These are phyloP conservation scores for Globisporangium sylvaticum DNA, from an alignment of 352 stramenopile species.

Conservation along the genomic window DNA sequence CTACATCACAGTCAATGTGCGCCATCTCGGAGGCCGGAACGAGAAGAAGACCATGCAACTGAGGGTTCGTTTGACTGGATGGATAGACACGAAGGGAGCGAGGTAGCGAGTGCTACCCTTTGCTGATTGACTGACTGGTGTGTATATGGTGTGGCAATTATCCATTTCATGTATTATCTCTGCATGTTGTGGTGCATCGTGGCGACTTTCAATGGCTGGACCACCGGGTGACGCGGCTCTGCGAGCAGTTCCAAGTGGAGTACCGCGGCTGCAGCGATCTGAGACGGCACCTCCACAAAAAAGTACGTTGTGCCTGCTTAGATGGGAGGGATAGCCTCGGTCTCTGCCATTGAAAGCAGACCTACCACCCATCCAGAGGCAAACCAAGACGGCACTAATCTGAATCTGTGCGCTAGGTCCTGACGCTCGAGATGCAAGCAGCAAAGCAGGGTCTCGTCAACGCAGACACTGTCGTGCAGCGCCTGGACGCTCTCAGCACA, in stretches of 20 bases:
- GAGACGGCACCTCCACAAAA: background rate
- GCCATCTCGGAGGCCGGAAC: background rate
- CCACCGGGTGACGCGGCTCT: background rate
- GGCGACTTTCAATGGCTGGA: background rate
- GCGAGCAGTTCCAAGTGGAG: background rate
- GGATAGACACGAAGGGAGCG: background rate
- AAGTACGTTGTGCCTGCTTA: background rate
- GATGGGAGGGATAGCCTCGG: background rate
- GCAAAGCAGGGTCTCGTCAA: background rate
- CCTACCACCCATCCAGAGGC: background rate
- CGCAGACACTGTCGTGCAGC: background rate
- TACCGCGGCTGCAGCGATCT: background rate
- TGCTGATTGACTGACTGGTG: background rate
- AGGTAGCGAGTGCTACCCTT: background rate
- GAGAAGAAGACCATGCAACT: background rate
- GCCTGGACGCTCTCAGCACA: background rate
- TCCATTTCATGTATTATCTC: background rate
- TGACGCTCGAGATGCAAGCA: background rate
- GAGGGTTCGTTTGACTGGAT: background rate
- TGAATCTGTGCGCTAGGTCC: background rate
- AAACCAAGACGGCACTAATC: too few relatives aligned
- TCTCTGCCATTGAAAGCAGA: background rate
- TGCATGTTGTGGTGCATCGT: background rate
- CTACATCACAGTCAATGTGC: background rate
- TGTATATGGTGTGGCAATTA: background rate